phyloP scores from a whole-genome alignment of 2,329 filamentous ascomycete species.

The Sporothrix schenckii region DNA sequence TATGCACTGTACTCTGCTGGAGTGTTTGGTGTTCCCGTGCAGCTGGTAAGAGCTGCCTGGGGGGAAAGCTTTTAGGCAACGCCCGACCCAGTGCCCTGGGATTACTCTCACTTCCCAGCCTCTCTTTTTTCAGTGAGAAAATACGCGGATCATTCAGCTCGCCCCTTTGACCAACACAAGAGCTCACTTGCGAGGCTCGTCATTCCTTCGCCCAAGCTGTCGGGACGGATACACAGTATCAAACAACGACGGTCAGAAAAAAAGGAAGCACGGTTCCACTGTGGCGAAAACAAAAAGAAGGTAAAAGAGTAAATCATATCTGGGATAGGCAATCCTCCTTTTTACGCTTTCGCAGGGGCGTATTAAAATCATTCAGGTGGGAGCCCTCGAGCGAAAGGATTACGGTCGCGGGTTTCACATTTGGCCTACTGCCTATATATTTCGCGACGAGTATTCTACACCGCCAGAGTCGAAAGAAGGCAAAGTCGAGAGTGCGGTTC shows the following conservation, averaged over 20 bases:
- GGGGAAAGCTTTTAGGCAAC: not conserved
- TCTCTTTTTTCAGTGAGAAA: not conserved
- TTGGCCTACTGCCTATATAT: no score
- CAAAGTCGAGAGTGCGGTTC: not conserved
- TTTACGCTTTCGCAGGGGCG: not conserved
- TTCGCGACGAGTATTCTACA: not conserved
- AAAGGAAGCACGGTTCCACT: not conserved
- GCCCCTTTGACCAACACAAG: not conserved
- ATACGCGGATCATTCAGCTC: not conserved
- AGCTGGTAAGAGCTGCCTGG: slow-evolving; percentile 13
- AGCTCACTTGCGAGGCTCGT: not conserved
- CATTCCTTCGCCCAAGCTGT: slow-evolving; percentile 22
- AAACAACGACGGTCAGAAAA: not conserved
- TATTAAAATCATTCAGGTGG: not conserved
- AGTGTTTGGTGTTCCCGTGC: not conserved
- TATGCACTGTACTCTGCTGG: not conserved
- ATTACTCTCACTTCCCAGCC: not conserved
- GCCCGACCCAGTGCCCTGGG: slow-evolving; percentile 21
- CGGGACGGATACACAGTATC: not conserved
- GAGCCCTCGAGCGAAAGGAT: not conserved
- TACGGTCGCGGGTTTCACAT: not conserved
- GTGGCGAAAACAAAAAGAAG: not conserved
- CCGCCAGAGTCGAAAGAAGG: not conserved
- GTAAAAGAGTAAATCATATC: not conserved
- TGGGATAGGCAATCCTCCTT: not conserved